Conservation (phyloP, 1,284 basidiomycete species). For the Ceratobasidium sp. region DNA sequence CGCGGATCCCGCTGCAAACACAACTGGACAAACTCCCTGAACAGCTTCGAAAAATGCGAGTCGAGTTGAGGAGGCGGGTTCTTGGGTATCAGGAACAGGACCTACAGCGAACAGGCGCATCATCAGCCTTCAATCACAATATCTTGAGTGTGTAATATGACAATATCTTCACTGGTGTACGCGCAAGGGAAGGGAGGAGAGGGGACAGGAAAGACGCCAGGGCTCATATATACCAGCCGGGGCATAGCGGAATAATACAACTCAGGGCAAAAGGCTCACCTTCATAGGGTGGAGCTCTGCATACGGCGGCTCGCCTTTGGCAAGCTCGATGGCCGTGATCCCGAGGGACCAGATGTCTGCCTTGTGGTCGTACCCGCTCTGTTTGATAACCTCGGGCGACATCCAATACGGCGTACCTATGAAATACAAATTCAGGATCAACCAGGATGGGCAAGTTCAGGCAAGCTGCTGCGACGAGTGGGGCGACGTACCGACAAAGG, state of each 20-base stretch:
- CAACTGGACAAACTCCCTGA: slow-evolving; percentile 92
- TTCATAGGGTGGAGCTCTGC: slow-evolving; percentile 99
- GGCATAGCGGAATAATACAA: not conserved
- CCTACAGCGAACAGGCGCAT: slow-evolving; percentile 60
- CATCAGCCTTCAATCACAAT: slow-evolving; percentile 6
- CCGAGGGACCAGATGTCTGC: slow-evolving; percentile 98
- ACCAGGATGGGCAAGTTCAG: slow-evolving; percentile 21
- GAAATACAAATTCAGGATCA: not conserved
- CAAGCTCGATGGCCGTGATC: slow-evolving; percentile 97
- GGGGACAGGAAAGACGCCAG: not conserved
- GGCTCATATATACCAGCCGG: slow-evolving; percentile 2
- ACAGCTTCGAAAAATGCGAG: slow-evolving; percentile 87
- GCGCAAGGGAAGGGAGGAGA: not conserved
- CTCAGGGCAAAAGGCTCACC: slow-evolving; percentile 57
- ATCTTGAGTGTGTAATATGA: no score
- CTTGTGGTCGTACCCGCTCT: slow-evolving; percentile 98
- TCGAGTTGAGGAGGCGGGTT: slow-evolving; percentile 94
- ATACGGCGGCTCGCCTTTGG: slow-evolving; percentile 97
- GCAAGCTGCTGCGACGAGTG: slow-evolving; percentile 11
- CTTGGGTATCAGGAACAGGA: slow-evolving; percentile 97
- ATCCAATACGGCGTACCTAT: slow-evolving; percentile 91
- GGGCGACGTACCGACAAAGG: slow-evolving; percentile 79
- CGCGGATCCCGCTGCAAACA: slow-evolving; percentile 95
- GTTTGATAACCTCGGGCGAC: slow-evolving; percentile 99
- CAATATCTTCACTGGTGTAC: not conserved